These are phyloP conservation scores for Mycena latifolia DNA, from an alignment of 768 basidiomycete genomes.

Conservation along the genomic window DNA sequence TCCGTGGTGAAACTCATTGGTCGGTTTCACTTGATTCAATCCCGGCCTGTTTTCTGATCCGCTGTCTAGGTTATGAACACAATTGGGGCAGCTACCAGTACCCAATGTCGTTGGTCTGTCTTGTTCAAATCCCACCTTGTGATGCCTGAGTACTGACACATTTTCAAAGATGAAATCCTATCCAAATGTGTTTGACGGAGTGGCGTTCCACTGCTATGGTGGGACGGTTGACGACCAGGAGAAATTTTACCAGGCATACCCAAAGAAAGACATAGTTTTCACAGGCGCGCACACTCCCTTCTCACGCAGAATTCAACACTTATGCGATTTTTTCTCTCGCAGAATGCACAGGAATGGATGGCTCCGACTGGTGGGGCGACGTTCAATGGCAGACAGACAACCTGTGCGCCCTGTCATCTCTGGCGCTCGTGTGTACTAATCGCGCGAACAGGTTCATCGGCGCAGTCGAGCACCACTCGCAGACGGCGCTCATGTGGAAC, in stretches of 20 bases:
- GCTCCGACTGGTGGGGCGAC: slow-evolving; percentile 12
- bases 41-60: background rate
- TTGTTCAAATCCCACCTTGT: background rate
- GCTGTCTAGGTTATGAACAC: slow-evolving; percentile 12
- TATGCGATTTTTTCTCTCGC: background rate
- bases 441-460: slow-evolving; percentile 5
- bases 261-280: slow-evolving; percentile 6
- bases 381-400: slow-evolving; percentile 15
- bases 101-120: slow-evolving; percentile 13
- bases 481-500: slow-evolving; percentile 17
- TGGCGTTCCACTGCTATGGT: slow-evolving; percentile 13
- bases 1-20: slow-evolving; percentile 17
- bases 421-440: background rate
- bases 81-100: slow-evolving; percentile 12
- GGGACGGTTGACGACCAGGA: slow-evolving; percentile 11
- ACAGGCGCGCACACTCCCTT: background rate
- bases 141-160: background rate
- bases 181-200: slow-evolving; percentile 9
- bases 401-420: background rate
- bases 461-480: slow-evolving; percentile 1
- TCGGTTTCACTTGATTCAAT: background rate
- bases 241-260: slow-evolving; percentile 10
- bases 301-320: too few species aligned
- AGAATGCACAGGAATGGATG: slow-evolving; percentile 24
- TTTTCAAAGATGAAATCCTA: slow-evolving; percentile 11